Evolutionary conservation across 257 asterid genomes (phyloP).

Genomic region (Nicotiana sylvestris): DNA sequence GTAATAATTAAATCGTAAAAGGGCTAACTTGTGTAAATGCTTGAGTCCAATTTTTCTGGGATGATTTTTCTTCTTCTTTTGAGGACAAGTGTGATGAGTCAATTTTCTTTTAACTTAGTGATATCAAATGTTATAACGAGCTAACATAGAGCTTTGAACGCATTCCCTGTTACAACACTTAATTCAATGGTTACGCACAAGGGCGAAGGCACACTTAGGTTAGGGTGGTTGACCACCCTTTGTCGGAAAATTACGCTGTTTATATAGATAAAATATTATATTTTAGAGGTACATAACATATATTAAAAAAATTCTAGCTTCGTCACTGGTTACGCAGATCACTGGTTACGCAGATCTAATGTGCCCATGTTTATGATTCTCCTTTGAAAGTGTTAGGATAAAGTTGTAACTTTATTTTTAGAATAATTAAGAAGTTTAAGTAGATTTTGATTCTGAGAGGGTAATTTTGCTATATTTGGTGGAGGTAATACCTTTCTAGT

Average conservation of each 20-base stretch:
- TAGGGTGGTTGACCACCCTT: too few relatives aligned
- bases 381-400: neutral
- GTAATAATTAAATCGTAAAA: too few relatives aligned
- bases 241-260: too few relatives aligned
- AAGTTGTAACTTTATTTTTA: neutral
- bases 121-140: neutral
- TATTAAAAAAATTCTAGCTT: too few relatives aligned
- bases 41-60: too few relatives aligned
- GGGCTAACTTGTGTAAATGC: neutral
- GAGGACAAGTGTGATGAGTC: neutral
- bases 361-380: neutral
- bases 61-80: too few relatives aligned
- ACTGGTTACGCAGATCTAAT: neutral
- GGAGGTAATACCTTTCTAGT: conserved; percentile 1
- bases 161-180: neutral
- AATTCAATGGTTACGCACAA: too few relatives aligned
- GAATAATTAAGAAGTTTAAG: neutral
- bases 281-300: too few relatives aligned
- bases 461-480: neutral
- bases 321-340: neutral
- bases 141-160: neutral
- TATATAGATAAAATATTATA: too few relatives aligned
- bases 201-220: too few relatives aligned
- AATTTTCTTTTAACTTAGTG: neutral
- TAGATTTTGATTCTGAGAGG: neutral